Evolutionary conservation across 164 flowering plant genomes (phyloP).

Genomic region (Magnolia officinalis): DNA sequence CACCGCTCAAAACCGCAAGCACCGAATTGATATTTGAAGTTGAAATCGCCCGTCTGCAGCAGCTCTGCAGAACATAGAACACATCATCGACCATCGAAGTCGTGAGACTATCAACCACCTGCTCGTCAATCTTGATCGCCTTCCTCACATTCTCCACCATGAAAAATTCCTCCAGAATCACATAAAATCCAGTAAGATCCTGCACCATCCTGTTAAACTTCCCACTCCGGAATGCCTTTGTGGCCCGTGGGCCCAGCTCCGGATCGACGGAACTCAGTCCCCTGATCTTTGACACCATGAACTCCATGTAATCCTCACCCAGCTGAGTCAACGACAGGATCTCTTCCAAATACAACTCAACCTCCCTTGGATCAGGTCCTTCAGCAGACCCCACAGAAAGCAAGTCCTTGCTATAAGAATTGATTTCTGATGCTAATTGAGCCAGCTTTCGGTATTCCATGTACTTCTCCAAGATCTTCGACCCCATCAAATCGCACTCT

Average conservation of each 20-base stretch:
- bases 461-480: constrained; percentile 63
- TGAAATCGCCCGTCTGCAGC: constrained; percentile 82
- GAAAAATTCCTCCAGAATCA: constrained; percentile 82
- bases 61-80: constrained; percentile 90
- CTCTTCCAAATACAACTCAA: constrained; percentile 82
- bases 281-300: constrained; percentile 82
- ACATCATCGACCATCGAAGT: constrained; percentile 98
- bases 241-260: constrained; percentile 73
- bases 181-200: constrained; percentile 86
- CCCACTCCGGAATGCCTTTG: constrained; percentile 82
- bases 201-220: constrained; percentile 71
- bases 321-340: constrained; percentile 65
- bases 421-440: constrained; percentile 67
- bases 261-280: constrained; percentile 74
- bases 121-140: constrained; percentile 87
- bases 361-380: constrained; percentile 92
- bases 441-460: constrained; percentile 75
- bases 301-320: constrained; percentile 86
- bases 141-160: constrained; percentile 98
- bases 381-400: constrained; percentile 61
- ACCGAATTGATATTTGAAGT: constrained; percentile 88
- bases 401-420: constrained; percentile 64
- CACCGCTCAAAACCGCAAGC: constrained; percentile 68
- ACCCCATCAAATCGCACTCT: constrained; percentile 81
- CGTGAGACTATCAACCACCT: constrained; percentile 78